Base-by-base conservation (phyloP, 208 protist species). In the Trypanosoma brucei region DNA sequence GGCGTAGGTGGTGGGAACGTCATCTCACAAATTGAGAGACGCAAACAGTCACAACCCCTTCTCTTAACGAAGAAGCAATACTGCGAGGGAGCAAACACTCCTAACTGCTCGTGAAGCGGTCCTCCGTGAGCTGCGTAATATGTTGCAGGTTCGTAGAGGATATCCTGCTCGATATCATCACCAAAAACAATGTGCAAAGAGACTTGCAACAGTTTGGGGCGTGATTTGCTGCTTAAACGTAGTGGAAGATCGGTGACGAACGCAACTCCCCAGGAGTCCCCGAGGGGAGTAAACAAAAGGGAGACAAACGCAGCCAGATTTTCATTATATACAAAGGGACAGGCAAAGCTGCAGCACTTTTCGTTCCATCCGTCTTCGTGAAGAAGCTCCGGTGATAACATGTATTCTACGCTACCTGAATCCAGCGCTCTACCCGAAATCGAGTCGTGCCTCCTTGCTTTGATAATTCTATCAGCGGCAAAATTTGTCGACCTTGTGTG, bases 251-350 rank as follows among this genome's bases (percentile, higher is more conserved):
- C 74, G 3, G 77, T 81, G 46, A 89, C 36, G 46, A 89, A 80
- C 22, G 66, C 55, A 13, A 86, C 54, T 13, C 61, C 61, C 68
- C 74, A 81, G 9, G 61, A 62, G 36, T 73, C 48, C 55, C 6
- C 48, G 53, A 49, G 50, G 44, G 59, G 51, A 40, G 62, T 73
- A 72, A 56, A 83, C 39, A 45, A 78, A 59, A 78, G 72, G 59
- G 86, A 81, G 9, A 89, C 73, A 44, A 66, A 78, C 0, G 86
- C 78, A 35, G 55, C 46, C 40, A 83, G 54, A 46, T 51, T 37
- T n/a, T 68, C 65, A 59, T 65, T 62, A 61, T 75, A 88, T 22
- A 81, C 71, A 71, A 92, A 89, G 7, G 73, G 79, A 55, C 70
- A 86, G 38, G 78, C 53, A 56, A 85, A 74, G 35, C 33, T 13